Conservation (phyloP, 1,284 basidiomycete species). For the Irpex sp. region DNA sequence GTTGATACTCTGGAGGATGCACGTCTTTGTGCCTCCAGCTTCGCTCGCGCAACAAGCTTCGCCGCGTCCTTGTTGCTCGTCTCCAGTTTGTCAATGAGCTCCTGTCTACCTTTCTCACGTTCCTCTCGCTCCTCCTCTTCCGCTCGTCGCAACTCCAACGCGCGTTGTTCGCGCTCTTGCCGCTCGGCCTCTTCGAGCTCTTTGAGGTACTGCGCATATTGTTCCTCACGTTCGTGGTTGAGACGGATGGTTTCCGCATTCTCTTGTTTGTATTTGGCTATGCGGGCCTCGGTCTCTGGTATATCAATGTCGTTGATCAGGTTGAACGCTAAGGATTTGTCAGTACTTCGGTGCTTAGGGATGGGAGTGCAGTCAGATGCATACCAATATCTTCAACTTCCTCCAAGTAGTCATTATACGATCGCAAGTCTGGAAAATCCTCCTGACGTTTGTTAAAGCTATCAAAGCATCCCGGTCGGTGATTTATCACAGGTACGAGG, state of each 20-base stretch:
- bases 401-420: constrained; percentile 97
- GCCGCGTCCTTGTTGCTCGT: constrained; percentile 67
- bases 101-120: constrained; percentile 68
- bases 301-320: constrained; percentile 91
- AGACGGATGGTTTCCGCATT: constrained; percentile 80
- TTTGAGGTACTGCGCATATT: constrained; percentile 63
- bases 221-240: constrained; percentile 76
- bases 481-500: background rate
- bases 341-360: background rate
- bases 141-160: constrained; percentile 62
- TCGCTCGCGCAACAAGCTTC: constrained; percentile 67
- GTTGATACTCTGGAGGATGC: constrained; percentile 47
- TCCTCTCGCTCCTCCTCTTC: constrained; percentile 77
- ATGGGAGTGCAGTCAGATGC: constrained; percentile 24
- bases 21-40: constrained; percentile 58
- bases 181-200: constrained; percentile 75
- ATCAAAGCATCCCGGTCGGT: constrained; percentile 3
- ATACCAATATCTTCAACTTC: constrained; percentile 93
- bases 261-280: constrained; percentile 75
- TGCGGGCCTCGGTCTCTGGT: constrained; percentile 80
- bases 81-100: constrained; percentile 79
- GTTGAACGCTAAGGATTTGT: constrained; percentile 76
- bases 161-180: constrained; percentile 69
- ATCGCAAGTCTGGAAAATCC: constrained; percentile 80
- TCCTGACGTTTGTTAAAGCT: constrained; percentile 93